These are phyloP conservation scores for Lagenidium giganteum DNA, from an alignment of 352 stramenopile species.

Conservation along the genomic window DNA sequence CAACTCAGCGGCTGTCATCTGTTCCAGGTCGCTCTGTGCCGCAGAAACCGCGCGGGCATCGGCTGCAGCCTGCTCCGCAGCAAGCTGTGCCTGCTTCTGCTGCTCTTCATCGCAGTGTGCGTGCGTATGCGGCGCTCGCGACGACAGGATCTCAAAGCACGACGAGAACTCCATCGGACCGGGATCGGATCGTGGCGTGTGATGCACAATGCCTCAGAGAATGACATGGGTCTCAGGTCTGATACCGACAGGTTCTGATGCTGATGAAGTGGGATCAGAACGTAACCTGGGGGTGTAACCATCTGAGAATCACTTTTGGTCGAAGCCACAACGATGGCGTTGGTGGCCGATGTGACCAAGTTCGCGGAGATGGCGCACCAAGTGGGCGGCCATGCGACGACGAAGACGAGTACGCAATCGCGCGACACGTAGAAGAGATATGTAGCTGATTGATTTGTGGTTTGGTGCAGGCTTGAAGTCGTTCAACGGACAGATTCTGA, in stretches of 20 bases:
- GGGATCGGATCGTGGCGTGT: too few species aligned
- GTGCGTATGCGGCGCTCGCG: slow-evolving; percentile 36
- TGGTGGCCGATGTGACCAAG: slow-evolving; percentile 6
- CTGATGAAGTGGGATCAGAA: too few species aligned
- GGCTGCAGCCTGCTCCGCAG: slow-evolving; percentile 6
- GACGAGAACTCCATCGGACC: slow-evolving; percentile 62
- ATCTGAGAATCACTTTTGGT: too few species aligned
- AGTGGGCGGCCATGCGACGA: slow-evolving; percentile 72
- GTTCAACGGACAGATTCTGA: slow-evolving; percentile 64
- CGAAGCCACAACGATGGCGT: slow-evolving; percentile 5
- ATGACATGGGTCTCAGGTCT: too few species aligned
- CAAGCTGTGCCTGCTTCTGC: background rate
- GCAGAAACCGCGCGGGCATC: slow-evolving; percentile 5
- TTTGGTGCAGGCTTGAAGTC: slow-evolving; percentile 45
- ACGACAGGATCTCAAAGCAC: slow-evolving; percentile 48
- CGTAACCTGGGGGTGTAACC: too few species aligned
- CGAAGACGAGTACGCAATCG: slow-evolving; percentile 44
- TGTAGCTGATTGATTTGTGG: background rate
- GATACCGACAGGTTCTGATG: too few species aligned
- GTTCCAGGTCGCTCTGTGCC: too few species aligned
- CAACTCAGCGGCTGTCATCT: slow-evolving; percentile 20
- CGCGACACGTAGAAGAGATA: background rate
- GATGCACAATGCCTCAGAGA: too few species aligned
- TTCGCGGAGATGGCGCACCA: slow-evolving; percentile 67
- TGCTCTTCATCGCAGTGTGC: slow-evolving; percentile 33